A percentile compares a stretch with the other conserved stretches of the same genome.
These are phyloP conservation scores for Fusarium sororula DNA, from an alignment of 2,329 filamentous ascomycete genomes.

Conservation along the genomic window DNA sequence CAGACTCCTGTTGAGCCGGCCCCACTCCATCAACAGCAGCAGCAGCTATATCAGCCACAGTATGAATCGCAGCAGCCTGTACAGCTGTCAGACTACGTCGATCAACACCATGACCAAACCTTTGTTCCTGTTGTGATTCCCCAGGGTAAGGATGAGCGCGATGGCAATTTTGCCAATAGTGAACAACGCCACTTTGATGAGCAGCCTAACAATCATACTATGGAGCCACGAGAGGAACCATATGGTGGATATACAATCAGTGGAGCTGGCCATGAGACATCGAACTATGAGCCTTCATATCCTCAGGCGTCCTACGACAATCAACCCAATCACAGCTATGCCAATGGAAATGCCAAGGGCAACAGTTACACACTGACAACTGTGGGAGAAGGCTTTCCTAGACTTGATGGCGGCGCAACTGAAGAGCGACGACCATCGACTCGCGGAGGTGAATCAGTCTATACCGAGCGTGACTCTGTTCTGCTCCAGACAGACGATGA, in stretches of 20 bases:
- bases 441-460: slow-evolving; percentile 23
- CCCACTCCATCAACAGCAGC: slow-evolving; percentile 24
- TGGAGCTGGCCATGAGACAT: slow-evolving; percentile 3
- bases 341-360: slow-evolving; percentile 17
- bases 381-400: slow-evolving; percentile 39
- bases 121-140: slow-evolving; percentile 36
- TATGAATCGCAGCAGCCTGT: slow-evolving; percentile 22
- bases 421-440: slow-evolving; percentile 8
- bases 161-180: slow-evolving; percentile 2
- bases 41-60: slow-evolving; percentile 7
- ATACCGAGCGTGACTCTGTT: slow-evolving; percentile 35
- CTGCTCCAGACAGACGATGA: slow-evolving; percentile 38
- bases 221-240: slow-evolving; percentile 12
- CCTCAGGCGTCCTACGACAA: slow-evolving; percentile 11
- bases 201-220: slow-evolving; percentile 12
- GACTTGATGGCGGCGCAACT: slow-evolving; percentile 18
- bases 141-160: slow-evolving; percentile 23
- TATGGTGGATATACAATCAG: slow-evolving; percentile 4
- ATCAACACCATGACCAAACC: slow-evolving; percentile 25
- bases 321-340: slow-evolving; percentile 8
- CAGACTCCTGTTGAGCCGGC: slow-evolving; percentile 21
- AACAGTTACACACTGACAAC: slow-evolving; percentile 31
- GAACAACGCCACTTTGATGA: slow-evolving; percentile 9
- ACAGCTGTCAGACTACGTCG: slow-evolving; percentile 23
- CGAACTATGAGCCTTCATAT: slow-evolving; percentile 11